phyloP scores from a whole-genome alignment of 192 early-diverging fungal genomes.

The Coemansia sp. region DNA sequence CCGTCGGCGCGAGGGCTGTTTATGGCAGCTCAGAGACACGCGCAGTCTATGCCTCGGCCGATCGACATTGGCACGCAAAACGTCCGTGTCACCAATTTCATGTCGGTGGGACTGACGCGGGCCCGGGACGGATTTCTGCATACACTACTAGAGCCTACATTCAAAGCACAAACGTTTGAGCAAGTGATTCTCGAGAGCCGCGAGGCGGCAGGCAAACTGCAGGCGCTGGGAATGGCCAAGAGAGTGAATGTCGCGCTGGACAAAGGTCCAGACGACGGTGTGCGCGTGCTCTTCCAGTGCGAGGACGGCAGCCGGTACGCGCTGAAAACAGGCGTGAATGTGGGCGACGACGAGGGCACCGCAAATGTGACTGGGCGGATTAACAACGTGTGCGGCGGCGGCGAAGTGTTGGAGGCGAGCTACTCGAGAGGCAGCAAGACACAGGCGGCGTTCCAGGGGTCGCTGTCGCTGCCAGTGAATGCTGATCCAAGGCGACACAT shows the following conservation, averaged over 20 bases:
- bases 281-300: constrained; percentile 74
- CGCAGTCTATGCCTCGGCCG: no score
- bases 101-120: constrained; percentile 27
- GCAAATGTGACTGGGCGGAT: constrained; percentile 71
- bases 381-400: constrained; percentile 87
- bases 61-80: constrained; percentile 15
- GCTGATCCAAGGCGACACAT: constrained; percentile 70
- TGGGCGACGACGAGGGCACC: constrained; percentile 85
- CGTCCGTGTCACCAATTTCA: constrained; percentile 7
- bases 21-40: no score
- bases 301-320: constrained; percentile 72
- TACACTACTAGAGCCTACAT: constrained; percentile 12
- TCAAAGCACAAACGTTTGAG: constrained; percentile 27
- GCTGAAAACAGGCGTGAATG: constrained; percentile 84
- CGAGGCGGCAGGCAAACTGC: constrained; percentile 41
- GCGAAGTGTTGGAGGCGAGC: constrained; percentile 73
- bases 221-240: constrained; percentile 45
- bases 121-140: constrained; percentile 29
- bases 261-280: background rate
- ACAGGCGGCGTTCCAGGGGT: constrained; percentile 61
- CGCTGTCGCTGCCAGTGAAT: constrained; percentile 65
- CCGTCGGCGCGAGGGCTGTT: no score
- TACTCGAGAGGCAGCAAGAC: constrained; percentile 77
- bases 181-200: constrained; percentile 29
- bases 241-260: constrained; percentile 25